Conservation (phyloP, 2,329 filamentous ascomycete species). For the Fonsecaea pedrosoi region DNA sequence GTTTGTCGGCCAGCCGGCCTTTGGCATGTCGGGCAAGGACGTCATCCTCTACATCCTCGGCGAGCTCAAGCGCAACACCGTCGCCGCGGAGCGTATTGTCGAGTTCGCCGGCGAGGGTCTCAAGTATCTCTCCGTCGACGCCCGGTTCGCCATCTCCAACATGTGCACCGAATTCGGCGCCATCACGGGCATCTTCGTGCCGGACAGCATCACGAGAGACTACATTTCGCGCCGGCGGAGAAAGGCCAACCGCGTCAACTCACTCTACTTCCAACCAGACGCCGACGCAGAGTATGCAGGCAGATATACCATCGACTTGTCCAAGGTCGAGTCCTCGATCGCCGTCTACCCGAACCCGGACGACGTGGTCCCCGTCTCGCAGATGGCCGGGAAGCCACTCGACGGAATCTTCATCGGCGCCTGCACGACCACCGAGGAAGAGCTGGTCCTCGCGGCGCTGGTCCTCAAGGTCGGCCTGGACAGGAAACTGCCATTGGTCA, state of each 20-base stretch:
- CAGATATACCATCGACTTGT: conserved; percentile 49
- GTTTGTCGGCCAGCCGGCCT: conserved; percentile 47
- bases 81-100: conserved; percentile 54
- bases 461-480: conserved; percentile 51
- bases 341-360: conserved; percentile 54
- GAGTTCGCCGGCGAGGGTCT: conserved; percentile 55
- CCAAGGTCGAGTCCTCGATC: conserved; percentile 48
- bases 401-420: conserved; percentile 58
- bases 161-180: conserved; percentile 58
- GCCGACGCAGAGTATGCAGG: conserved; percentile 49
- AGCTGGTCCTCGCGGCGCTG: conserved; percentile 52
- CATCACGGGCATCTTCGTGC: conserved; percentile 53
- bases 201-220: conserved; percentile 48
- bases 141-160: conserved; percentile 56
- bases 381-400: conserved; percentile 44
- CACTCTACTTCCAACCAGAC: conserved; percentile 52
- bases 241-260: conserved; percentile 45
- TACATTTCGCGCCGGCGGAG: conserved; percentile 48
- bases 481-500: conserved; percentile 42
- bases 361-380: conserved; percentile 51
- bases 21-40: conserved; percentile 55
- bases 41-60: conserved; percentile 55
- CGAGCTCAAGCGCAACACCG: conserved; percentile 55
- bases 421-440: conserved; percentile 56
- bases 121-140: conserved; percentile 50